Conservation (phyloP, 2,329 filamentous ascomycete genomes). For the Diaporthe humulicola region DNA sequence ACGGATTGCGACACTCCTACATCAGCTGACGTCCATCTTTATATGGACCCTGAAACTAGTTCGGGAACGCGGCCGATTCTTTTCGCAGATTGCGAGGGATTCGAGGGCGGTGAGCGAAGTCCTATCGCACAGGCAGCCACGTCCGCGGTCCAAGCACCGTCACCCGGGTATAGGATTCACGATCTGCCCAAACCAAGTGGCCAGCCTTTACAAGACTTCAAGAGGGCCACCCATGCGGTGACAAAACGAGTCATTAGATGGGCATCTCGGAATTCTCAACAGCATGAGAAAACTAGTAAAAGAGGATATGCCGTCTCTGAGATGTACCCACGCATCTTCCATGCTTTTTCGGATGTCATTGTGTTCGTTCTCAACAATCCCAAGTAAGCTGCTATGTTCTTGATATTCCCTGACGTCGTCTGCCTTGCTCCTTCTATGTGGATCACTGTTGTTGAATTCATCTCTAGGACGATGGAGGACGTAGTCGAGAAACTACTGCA, state of each 20-base stretch:
- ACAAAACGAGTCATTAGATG: not conserved
- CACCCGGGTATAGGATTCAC: too few species aligned
- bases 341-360: conserved; percentile 56
- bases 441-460: too few species aligned
- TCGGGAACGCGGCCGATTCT: conserved; percentile 2
- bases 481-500: not conserved
- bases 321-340: conserved; percentile 55
- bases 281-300: not conserved
- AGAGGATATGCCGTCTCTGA: conserved; percentile 51
- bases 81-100: conserved; percentile 17
- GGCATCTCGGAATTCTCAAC: not conserved
- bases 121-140: conserved; percentile 2
- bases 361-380: conserved; percentile 54
- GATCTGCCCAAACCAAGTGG: too few species aligned
- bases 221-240: not conserved
- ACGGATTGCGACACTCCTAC: not conserved
- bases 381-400: not conserved
- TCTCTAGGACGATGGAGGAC: not conserved
- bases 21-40: conserved; percentile 12
- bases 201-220: not conserved
- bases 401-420: too few species aligned
- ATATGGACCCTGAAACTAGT: not conserved
- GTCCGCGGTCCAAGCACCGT: too few species aligned
- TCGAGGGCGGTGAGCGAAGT: conserved; percentile 19
- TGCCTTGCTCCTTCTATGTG: too few species aligned